Evolutionary conservation across 495 filamentous ascomycete species (phyloP).

Genomic region (Pseudevernia furfuracea): DNA sequence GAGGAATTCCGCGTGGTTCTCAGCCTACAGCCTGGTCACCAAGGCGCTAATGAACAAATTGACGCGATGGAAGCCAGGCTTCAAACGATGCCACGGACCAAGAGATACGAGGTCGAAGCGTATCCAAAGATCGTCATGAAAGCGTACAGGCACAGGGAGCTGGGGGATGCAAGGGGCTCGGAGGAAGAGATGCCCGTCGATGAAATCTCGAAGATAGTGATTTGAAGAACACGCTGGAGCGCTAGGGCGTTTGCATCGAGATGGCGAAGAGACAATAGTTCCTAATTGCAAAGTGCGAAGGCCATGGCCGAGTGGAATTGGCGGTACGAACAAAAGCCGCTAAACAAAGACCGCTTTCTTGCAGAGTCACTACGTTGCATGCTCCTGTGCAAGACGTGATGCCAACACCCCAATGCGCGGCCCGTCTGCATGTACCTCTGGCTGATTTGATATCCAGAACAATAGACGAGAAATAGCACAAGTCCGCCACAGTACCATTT

Average conservation of each 20-base stretch:
- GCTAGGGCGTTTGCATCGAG: not conserved
- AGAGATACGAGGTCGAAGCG: not conserved
- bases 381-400: too few relatives aligned
- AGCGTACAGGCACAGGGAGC: not conserved
- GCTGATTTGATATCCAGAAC: too few relatives aligned
- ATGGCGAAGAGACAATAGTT: not conserved
- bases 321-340: too few relatives aligned
- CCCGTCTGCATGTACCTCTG: too few relatives aligned
- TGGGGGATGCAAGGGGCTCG: not conserved
- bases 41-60: not conserved
- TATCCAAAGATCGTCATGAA: not conserved
- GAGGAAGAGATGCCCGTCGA: not conserved
- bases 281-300: not conserved
- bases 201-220: not conserved
- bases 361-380: not conserved
- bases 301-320: too few relatives aligned
- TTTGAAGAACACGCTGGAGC: not conserved
- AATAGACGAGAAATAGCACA: too few relatives aligned
- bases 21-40: not conserved
- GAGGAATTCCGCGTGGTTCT: not conserved
- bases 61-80: slow-evolving; percentile 3
- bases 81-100: not conserved
- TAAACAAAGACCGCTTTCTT: too few relatives aligned
- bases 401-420: too few relatives aligned
- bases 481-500: too few relatives aligned